Evolutionary conservation across 2,329 filamentous ascomycete genomes (phyloP), one percentile per base, ranked within the genome.

Genomic region (Aspergillus sp.): DNA sequence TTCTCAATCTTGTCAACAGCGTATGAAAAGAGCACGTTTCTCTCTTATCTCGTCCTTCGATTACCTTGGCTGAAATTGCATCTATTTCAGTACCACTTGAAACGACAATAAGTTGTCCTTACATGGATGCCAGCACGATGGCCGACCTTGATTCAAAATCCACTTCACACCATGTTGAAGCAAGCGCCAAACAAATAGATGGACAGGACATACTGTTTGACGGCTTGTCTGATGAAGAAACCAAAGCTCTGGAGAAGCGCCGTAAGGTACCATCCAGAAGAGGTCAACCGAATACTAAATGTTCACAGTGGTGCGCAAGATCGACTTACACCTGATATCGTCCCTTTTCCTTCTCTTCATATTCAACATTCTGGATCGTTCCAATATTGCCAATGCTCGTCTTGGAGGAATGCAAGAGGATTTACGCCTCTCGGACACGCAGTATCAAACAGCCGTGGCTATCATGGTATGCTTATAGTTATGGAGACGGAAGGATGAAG

Each of bases 351-450:
- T 65, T 4, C 50, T 65, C 6, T 66, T 66, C 42, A 63, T 69
- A 20, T 63, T 75, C 49, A 75, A 74, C 49, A 74, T 73, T 47
- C 79, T 87, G 31, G 86, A 89, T 67, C 79, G 86, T 39, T 88
- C 88, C 71, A 88, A 90, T 72, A 89, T 90, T 63, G 87, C 87
- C 2, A 82, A 87, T 1, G 88, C 88, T 1, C 82, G 85, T 22
- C 79, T 90, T 55, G 85, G 86, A 69, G 87, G 87, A 6, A 77
- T 91, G 20, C 84, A 89, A 58, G 78, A 79, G 9, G 88, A 90
- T 54, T 75, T 90, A 22, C 71, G 78, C 1, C 77, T 90, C 61
- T 73, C 73, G 46, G 77, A 84, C 65, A 82, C 80, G 3, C 78
- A 90, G 70, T 90, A 90, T 69, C 82, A 86, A 58, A 87, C 86